Base-by-base conservation (phyloP, 441 rosid genomes). In the Theobroma grandiflorum region DNA sequence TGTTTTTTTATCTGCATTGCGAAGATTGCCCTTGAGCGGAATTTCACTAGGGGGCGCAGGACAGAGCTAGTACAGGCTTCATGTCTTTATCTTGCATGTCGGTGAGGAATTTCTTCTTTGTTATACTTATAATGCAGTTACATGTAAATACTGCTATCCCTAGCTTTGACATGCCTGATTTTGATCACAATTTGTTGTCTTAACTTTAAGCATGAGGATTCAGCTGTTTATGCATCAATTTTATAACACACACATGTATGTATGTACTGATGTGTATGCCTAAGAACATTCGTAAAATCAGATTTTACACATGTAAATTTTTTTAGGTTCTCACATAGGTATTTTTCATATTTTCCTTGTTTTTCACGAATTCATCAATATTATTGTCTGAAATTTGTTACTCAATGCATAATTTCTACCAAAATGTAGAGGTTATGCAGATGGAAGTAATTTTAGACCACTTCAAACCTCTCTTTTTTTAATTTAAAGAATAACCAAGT, bases 71-170 rank as follows among this genome's bases (percentile, higher is more conserved):
- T 97, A 26, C 92, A 91, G 71, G 91, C 95, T 81, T 88, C 96
- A 73, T 97, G 98, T 82, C 93, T 97, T 63, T 97, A 97, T 86
- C 90, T 93, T 90, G 95, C 98, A 31, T 97, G 98, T 79, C 89
- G 98, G 99, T 96, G 83, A 87, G 88, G 62, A 72, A 78, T 72
- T 45, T 78, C 53, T 87, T 75, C 76, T 78, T 59, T 76, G 57
- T 18, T 49, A 63, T 47, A 50, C 22, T 50, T 76, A 61, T 63
- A 22, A 38, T 12, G 20, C 58, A 12, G 22, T 38, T 58, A 42
- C 40, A 40, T 57, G 52, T 33, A 53, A 52, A 38, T 57, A 12
- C 14, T 40, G 33, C 58, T 53, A 18, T 53, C 11, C 20, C 31
- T 31, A 16, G 12, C 37, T 31, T 31, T 31, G 8, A 10, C 33